Percentiles rank a stretch among this genome's conserved stretches.
phyloP scores from a whole-genome alignment of 2,329 filamentous ascomycete species.

The Diplodia sapinea region DNA sequence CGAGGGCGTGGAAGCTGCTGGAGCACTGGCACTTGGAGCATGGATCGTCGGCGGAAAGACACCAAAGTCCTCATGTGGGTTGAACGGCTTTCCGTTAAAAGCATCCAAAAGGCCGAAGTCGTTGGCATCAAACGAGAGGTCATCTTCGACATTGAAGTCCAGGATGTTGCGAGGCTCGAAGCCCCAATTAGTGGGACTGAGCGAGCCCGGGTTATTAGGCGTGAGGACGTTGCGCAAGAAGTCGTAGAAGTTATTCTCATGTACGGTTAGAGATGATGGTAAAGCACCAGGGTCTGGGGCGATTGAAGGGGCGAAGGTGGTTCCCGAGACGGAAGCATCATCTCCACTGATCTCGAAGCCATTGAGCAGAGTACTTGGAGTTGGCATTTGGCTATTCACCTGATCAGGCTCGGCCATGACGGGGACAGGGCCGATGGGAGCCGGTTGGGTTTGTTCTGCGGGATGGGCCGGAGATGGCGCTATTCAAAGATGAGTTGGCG shows the following conservation, averaged over 20 bases:
- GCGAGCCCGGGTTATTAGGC: constrained; percentile 13
- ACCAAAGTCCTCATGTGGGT: constrained; percentile 32
- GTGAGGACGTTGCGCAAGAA: constrained; percentile 29
- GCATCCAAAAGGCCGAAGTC: constrained; percentile 54
- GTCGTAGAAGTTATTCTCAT: constrained; percentile 29
- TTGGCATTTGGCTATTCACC: constrained; percentile 29
- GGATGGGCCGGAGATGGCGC: neutral
- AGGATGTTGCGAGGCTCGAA: constrained; percentile 51
- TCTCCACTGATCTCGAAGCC: constrained; percentile 30
- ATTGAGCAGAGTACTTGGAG: constrained; percentile 25
- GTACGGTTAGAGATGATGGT: constrained; percentile 6
- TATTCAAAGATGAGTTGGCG: neutral
- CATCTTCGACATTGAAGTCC: constrained; percentile 53
- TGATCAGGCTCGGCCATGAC: constrained; percentile 12
- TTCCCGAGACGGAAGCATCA: constrained; percentile 10
- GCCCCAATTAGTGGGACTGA: constrained; percentile 29
- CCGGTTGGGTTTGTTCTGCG: neutral
- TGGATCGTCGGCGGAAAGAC: neutral
- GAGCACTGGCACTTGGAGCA: neutral
- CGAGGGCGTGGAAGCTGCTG: neutral
- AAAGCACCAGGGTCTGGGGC: constrained; percentile 7
- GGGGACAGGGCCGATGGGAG: neutral
- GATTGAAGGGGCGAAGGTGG: constrained; percentile 16
- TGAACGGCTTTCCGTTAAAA: constrained; percentile 53
- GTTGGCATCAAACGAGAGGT: constrained; percentile 53